Conservation (phyloP, 1,284 basidiomycete species). For the Pisolithus thermaeus region DNA sequence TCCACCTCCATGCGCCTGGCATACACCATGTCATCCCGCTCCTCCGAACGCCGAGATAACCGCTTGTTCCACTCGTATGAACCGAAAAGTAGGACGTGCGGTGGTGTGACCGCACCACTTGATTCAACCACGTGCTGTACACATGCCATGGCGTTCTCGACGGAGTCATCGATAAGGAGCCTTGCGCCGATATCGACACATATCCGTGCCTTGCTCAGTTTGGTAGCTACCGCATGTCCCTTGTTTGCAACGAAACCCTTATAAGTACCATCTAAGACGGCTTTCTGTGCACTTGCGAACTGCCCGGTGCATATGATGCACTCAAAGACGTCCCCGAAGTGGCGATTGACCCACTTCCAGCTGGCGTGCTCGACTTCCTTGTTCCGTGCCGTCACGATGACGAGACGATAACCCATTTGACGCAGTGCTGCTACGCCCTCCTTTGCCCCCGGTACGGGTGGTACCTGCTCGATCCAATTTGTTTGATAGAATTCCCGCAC, state of each 20-base stretch:
- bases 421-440: constrained; percentile 54
- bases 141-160: constrained; percentile 64
- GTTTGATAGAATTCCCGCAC: constrained; percentile 56
- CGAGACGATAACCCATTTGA: constrained; percentile 58
- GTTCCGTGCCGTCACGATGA: constrained; percentile 73
- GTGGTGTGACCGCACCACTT: constrained; percentile 4
- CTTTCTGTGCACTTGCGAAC: constrained; percentile 39
- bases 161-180: constrained; percentile 68
- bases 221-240: constrained; percentile 48
- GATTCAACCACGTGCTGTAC: constrained; percentile 18
- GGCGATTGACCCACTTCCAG: constrained; percentile 60
- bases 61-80: constrained; percentile 65
- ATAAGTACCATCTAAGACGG: constrained; percentile 15
- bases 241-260: constrained; percentile 38
- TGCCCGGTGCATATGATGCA: constrained; percentile 73
- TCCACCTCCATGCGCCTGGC: constrained; percentile 43
- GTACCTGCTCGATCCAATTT: constrained; percentile 45
- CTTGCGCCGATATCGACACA: constrained; percentile 54
- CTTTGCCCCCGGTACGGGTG: constrained; percentile 59
- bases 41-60: constrained; percentile 31
- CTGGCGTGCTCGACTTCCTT: constrained; percentile 53
- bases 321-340: constrained; percentile 65
- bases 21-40: constrained; percentile 49
- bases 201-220: constrained; percentile 66
- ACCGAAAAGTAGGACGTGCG: constrained; percentile 61